Conservation (phyloP, 495 filamentous ascomycete genomes). For the Penicillium nucicola region DNA sequence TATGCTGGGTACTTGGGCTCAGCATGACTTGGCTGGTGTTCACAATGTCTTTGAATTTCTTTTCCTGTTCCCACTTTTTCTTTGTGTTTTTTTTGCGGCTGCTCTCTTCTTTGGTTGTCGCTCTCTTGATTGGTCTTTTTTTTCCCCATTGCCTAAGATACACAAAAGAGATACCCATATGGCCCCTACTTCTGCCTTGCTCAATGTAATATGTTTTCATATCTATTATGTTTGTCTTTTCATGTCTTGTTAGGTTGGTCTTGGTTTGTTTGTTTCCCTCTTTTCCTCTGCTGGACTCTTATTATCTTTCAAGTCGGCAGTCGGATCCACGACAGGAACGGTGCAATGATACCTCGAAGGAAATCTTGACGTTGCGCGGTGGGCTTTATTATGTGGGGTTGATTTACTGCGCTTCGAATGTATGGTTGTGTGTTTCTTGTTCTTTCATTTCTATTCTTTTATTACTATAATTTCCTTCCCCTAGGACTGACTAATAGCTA, state of each 20-base stretch:
- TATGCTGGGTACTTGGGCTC: background rate
- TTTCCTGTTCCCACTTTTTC: background rate
- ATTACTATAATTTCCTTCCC: too few relatives aligned
- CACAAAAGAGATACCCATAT: constrained; percentile 10
- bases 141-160: constrained; percentile 3
- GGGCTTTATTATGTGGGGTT: too few relatives aligned
- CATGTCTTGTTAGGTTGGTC: background rate
- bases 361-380: too few relatives aligned
- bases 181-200: background rate
- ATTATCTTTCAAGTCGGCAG: too few relatives aligned
- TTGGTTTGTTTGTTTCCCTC: background rate
- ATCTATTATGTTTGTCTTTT: background rate
- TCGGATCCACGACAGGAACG: too few relatives aligned
- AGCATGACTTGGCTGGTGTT: background rate
- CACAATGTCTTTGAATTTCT: background rate
- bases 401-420: too few relatives aligned
- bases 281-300: background rate
- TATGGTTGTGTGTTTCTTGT: too few relatives aligned
- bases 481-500: too few relatives aligned
- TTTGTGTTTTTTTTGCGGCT: background rate
- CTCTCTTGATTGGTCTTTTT: constrained; percentile 1
- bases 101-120: background rate
- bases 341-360: too few relatives aligned
- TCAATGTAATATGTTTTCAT: background rate
- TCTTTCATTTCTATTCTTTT: too few relatives aligned